Evolutionary conservation across 164 flowering plant genomes (phyloP).

Genomic region (Nelumbo lutea): DNA sequence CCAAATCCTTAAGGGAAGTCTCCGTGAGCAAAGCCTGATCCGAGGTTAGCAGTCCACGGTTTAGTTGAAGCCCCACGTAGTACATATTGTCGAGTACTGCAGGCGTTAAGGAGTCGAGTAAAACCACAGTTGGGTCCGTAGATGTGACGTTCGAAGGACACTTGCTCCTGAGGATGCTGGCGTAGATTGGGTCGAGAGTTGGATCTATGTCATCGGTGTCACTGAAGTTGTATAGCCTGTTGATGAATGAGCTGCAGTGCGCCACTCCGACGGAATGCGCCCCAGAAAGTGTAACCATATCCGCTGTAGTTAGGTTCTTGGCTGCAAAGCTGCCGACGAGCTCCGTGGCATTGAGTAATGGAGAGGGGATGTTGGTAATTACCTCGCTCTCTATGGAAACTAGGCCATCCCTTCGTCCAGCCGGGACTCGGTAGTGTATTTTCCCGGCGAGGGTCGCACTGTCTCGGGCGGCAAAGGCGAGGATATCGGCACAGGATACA

Average conservation of each 20-base stretch:
- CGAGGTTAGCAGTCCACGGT: slow-evolving; percentile 3
- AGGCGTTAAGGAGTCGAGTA: not conserved
- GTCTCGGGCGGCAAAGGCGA: slow-evolving; percentile 20
- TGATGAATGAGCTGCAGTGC: slow-evolving; percentile 7
- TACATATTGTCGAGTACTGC: not conserved
- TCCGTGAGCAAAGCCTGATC: slow-evolving; percentile 3
- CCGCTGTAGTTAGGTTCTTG: slow-evolving; percentile 6
- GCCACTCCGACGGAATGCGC: slow-evolving; percentile 7
- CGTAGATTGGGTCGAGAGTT: not conserved
- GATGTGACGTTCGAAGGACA: not conserved
- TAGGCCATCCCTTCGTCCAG: slow-evolving; percentile 2
- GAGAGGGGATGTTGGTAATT: not conserved
- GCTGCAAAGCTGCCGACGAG: not conserved
- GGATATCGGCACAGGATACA: slow-evolving; percentile 26
- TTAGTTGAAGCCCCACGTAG: not conserved
- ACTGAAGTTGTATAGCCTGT: slow-evolving; percentile 6
- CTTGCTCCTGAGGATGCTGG: not conserved
- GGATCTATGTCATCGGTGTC: slow-evolving; percentile 1
- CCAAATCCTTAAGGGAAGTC: not conserved
- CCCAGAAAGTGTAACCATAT: slow-evolving; percentile 6
- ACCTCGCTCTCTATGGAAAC: not conserved
- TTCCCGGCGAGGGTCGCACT: slow-evolving; percentile 4
- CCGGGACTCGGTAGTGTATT: slow-evolving; percentile 5
- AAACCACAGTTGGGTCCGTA: not conserved
- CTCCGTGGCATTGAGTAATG: slow-evolving; percentile 3